phyloP scores from a whole-genome alignment of 2,329 filamentous ascomycete genomes.

The Penicillium brasilianum region DNA sequence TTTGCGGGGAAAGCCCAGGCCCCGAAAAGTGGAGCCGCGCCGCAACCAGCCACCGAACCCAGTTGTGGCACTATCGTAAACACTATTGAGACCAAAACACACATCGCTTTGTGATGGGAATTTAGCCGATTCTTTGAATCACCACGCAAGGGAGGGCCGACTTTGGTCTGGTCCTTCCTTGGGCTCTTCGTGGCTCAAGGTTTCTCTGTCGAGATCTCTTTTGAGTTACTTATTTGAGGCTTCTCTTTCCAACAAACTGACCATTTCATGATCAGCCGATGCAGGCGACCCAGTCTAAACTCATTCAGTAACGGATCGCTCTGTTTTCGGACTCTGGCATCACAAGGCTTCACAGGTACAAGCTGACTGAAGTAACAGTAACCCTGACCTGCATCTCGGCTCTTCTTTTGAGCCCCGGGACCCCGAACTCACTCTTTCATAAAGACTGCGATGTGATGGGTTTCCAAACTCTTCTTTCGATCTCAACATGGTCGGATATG shows the following conservation, averaged over 20 bases:
- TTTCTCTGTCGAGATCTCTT: not conserved
- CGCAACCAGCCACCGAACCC: not conserved
- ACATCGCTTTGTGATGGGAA: no score
- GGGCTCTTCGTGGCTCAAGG: not conserved
- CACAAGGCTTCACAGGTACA: not conserved
- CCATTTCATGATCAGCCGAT: not conserved
- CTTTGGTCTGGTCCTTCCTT: not conserved
- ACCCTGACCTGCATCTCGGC: not conserved
- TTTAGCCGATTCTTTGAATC: not conserved
- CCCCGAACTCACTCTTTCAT: not conserved
- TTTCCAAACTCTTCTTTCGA: slow-evolving; percentile 3
- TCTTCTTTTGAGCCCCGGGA: slow-evolving; percentile 4
- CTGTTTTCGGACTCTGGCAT: not conserved
- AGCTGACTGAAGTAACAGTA: not conserved
- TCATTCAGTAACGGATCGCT: not conserved
- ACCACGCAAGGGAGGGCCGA: not conserved
- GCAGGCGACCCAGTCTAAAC: not conserved
- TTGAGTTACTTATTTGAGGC: not conserved
- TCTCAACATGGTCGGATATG: slow-evolving; percentile 15
- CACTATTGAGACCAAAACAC: no score
- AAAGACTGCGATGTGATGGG: not conserved
- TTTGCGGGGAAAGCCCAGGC: slow-evolving; percentile 14
- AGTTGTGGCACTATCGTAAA: not conserved
- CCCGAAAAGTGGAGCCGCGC: not conserved
- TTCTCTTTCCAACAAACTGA: not conserved